Percentiles rank a stretch among this genome's conserved stretches.
Conservation (phyloP, 1,139 yeast species). For the Debaryomyces robertsiae region DNA sequence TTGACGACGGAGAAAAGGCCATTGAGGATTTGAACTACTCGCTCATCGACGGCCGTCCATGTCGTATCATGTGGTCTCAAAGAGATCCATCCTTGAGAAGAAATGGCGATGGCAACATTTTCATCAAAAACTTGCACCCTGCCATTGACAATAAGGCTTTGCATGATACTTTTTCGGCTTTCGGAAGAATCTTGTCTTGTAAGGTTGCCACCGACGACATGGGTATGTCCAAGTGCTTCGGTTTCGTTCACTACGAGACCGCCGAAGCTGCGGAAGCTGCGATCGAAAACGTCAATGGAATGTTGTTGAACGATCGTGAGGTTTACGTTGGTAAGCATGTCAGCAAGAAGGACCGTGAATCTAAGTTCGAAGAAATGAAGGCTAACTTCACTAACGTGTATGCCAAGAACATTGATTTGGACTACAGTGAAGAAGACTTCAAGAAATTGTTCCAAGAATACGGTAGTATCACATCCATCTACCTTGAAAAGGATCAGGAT, state of each 20-base stretch:
- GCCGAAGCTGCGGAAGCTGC: constrained; percentile 94
- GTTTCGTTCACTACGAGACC: constrained; percentile 95
- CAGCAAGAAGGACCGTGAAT: constrained; percentile 92
- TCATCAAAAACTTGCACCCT: constrained; percentile 97
- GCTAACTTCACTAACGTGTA: constrained; percentile 95
- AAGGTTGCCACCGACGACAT: constrained; percentile 95
- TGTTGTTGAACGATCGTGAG: constrained; percentile 96
- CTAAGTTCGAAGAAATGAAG: constrained; percentile 88
- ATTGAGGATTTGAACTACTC: constrained; percentile 94
- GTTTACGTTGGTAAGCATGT: constrained; percentile 96
- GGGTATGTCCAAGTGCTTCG: constrained; percentile 94
- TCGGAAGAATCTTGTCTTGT: constrained; percentile 94
- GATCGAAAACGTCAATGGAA: constrained; percentile 96
- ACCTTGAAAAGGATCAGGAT: constrained; percentile 78
- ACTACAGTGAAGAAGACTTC: constrained; percentile 73
- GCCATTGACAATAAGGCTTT: constrained; percentile 98
- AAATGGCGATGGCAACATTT: constrained; percentile 95
- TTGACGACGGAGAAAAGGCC: constrained; percentile 91
- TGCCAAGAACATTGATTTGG: constrained; percentile 84
- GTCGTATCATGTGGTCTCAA: constrained; percentile 99
- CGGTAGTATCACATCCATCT: constrained; percentile 85
- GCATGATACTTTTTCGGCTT: constrained; percentile 96
- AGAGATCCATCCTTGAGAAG: constrained; percentile 97
- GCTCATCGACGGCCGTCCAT: constrained; percentile 92
- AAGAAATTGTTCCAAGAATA: constrained; percentile 67